Percentiles rank a stretch among this genome's conserved stretches.
Conservation (phyloP, 2,329 filamentous ascomycete genomes). For the Claviceps citrina region DNA sequence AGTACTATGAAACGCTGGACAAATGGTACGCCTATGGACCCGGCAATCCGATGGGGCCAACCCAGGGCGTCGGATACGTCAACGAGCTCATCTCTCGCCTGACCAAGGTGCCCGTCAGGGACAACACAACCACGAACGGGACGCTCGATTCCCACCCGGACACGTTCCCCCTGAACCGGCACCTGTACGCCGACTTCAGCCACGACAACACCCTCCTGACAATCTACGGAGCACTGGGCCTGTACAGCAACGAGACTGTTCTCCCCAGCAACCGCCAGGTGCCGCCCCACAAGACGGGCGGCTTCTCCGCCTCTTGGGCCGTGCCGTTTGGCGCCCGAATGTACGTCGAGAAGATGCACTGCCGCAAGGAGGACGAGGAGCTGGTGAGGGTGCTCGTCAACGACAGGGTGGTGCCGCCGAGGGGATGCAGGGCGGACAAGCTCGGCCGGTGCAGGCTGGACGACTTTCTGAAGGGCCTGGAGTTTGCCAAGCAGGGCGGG, state of each 20-base stretch:
- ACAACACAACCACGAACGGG: constrained; percentile 60
- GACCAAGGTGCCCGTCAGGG: constrained; percentile 50
- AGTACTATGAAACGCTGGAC: constrained; percentile 63
- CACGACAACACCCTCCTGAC: constrained; percentile 80
- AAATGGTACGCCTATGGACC: constrained; percentile 75
- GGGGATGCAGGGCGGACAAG: constrained; percentile 53
- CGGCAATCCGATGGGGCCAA: constrained; percentile 64
- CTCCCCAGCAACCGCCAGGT: constrained; percentile 36
- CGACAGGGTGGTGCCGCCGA: constrained; percentile 60
- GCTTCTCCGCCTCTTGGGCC: constrained; percentile 62
- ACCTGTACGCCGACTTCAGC: constrained; percentile 75
- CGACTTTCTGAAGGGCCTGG: constrained; percentile 58
- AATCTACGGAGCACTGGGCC: constrained; percentile 59
- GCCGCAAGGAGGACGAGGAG: constrained; percentile 42
- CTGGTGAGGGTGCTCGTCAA: constrained; percentile 70
- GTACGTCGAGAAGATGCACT: constrained; percentile 80
- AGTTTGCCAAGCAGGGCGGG: constrained; percentile 58
- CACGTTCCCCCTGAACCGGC: constrained; percentile 58
- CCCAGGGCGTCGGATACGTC: constrained; percentile 73
- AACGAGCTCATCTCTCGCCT: constrained; percentile 79
- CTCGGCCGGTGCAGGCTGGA: constrained; percentile 55
- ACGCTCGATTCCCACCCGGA: constrained; percentile 52
- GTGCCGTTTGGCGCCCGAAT: constrained; percentile 70
- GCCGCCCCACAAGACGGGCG: constrained; percentile 38
- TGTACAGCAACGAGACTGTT: constrained; percentile 52